These are phyloP conservation scores for Dendrobium chrysotoxum DNA, from an alignment of 106 monocot genomes.

Conservation along the genomic window DNA sequence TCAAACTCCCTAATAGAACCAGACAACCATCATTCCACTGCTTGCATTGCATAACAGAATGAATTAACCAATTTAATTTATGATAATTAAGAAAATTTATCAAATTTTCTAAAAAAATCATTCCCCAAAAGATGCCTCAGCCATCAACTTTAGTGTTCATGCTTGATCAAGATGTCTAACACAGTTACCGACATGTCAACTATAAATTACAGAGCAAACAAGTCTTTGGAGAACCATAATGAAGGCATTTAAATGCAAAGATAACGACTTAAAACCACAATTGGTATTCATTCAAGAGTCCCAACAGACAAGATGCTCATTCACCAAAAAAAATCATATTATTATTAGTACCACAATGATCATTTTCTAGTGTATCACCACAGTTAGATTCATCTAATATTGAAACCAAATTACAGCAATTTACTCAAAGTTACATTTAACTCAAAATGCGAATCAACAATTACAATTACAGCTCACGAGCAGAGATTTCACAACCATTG, in stretches of 20 bases:
- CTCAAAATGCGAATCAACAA: too few species aligned
- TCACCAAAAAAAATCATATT: background rate
- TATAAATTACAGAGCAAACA: too few species aligned
- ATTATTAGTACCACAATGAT: background rate
- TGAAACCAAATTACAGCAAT: background rate
- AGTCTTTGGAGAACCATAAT: background rate
- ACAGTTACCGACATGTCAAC: too few species aligned
- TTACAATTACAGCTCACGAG: too few species aligned
- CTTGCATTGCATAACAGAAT: background rate
- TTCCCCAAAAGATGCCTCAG: background rate
- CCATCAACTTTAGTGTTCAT: background rate
- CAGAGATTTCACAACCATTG: too few species aligned
- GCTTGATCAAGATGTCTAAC: background rate
- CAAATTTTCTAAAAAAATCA: background rate
- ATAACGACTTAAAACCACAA: background rate
- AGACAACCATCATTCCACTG: background rate
- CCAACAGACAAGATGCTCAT: background rate
- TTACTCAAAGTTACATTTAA: too few species aligned
- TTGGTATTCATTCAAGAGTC: background rate
- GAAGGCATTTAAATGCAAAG: background rate
- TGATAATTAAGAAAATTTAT: background rate
- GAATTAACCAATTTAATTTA: background rate
- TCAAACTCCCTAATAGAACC: background rate
- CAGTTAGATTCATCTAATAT: background rate
- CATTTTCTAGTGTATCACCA: slow-evolving; percentile 9